Percentiles rank a stretch among this genome's conserved stretches.
These are phyloP conservation scores for Cladophialophora yegresii DNA, from an alignment of 2,329 filamentous ascomycete species.

Conservation along the genomic window DNA sequence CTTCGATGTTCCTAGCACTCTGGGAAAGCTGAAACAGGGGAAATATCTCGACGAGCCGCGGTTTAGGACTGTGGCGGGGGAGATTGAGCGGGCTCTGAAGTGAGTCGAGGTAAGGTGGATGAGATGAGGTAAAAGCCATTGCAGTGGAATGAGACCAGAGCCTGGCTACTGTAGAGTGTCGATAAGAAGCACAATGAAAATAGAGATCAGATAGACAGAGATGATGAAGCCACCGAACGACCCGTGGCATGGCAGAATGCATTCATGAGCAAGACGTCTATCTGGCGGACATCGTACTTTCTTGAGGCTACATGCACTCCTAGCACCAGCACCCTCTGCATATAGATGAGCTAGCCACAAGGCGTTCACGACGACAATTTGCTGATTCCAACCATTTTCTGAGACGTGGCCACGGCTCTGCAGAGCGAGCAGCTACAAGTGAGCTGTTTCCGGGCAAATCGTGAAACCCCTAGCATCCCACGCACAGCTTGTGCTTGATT, in stretches of 20 bases:
- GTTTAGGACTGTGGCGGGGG: conserved; percentile 60
- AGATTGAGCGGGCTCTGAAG: conserved; percentile 51
- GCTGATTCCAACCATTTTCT: neutral
- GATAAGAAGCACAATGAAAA: neutral
- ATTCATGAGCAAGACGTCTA: neutral
- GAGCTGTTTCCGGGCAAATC: neutral
- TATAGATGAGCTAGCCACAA: neutral
- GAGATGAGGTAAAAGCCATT: neutral
- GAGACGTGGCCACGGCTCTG: neutral
- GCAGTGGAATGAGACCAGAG: neutral
- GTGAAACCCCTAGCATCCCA: too few relatives aligned
- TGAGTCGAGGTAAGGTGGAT: conserved; percentile 1
- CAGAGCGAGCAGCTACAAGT: neutral
- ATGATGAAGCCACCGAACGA: neutral
- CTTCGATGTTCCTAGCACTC: conserved; percentile 53
- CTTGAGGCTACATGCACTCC: neutral
- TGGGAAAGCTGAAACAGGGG: conserved; percentile 53
- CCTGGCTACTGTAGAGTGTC: neutral
- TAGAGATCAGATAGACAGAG: neutral
- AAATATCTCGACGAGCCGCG: conserved; percentile 59
- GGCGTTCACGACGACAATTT: neutral
- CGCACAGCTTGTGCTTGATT: neutral
- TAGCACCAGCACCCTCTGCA: neutral
- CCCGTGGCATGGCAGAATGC: neutral
- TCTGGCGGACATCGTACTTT: neutral